Base-by-base conservation (phyloP, 352 stramenopile genomes). In the Globisporangium mamillatum region DNA sequence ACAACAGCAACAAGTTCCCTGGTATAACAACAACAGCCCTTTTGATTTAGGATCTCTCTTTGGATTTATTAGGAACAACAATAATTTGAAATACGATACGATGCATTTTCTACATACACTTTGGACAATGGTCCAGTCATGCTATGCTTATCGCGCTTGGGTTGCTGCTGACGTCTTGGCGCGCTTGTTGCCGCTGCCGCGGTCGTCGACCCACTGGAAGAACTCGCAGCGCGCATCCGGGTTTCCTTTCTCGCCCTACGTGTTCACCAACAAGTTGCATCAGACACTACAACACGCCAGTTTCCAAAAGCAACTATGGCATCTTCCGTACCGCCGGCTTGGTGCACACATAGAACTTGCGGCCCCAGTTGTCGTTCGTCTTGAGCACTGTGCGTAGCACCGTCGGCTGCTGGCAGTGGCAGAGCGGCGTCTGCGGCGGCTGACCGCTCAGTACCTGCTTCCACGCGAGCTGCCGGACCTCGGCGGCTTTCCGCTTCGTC, bases 291-390 rank as follows among this genome's bases (percentile, higher is more conserved):
- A 10, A 1, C 16, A 2, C 41, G 6, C 41, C 2, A 52, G 2
- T 22, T 24, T 22, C 18, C 22, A 27, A 25, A 12, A 44, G 54
- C 44, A 60, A 60, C 3, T 7, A n/a, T 58, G 24, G 10, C 9
- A 29, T 10, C 12, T 18, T n/a, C 9, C 55, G 64, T 70, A 92
- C 87, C 73, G 74, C 84, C 54, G 88, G 88, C 69, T 92, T 94
- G 16, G 82, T 90, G 69, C 89, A 96, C 18, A 95, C 82, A 63
- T 89, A 96, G 72, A 96, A 95, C 60, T 94, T 94, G 58, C 86
- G 86, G 3, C 88, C 86, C 73, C 78, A 91, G 61, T 95, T 95
- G 7, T 92, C 84, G 69, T 89, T 91, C 44, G 66, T 72, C 70
- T 95, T 95, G 57, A 93, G 25, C 14, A 95, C 88, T 18, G 81